A percentile compares a stretch with the other conserved stretches of the same genome.
phyloP scores from a whole-genome alignment of 2,329 filamentous ascomycete species.

The Penicillium sp. region DNA sequence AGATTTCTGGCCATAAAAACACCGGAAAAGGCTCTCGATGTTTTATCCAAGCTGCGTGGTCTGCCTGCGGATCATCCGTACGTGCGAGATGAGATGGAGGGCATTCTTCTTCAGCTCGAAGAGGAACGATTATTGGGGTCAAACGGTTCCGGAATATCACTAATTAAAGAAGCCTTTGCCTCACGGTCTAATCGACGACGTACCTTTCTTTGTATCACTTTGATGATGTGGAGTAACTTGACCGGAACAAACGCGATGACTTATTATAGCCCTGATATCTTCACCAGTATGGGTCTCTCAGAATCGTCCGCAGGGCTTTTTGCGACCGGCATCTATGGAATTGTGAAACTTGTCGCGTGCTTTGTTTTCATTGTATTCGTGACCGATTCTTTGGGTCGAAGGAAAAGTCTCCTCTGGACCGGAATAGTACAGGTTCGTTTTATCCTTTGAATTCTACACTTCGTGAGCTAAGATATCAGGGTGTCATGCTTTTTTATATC shows the following conservation, averaged over 20 bases:
- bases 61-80: background rate
- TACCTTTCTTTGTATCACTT: background rate
- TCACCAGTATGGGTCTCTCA: background rate
- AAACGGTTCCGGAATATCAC: background rate
- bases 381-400: background rate
- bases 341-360: background rate
- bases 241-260: background rate
- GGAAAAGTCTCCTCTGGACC: background rate
- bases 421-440: background rate
- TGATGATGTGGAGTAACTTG: conserved; percentile 1
- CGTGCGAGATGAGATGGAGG: background rate
- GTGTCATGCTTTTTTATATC: background rate
- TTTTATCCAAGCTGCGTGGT: background rate
- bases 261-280: conserved; percentile 1
- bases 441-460: background rate
- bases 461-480: background rate
- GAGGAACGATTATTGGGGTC: background rate
- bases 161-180: background rate
- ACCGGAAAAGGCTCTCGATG: background rate
- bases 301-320: background rate
- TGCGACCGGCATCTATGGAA: background rate
- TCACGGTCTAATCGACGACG: background rate
- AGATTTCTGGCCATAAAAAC: background rate
- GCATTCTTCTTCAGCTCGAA: background rate
- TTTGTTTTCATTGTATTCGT: background rate